phyloP scores from a whole-genome alignment of 495 filamentous ascomycete genomes.

The Neohortaea acidophila region DNA sequence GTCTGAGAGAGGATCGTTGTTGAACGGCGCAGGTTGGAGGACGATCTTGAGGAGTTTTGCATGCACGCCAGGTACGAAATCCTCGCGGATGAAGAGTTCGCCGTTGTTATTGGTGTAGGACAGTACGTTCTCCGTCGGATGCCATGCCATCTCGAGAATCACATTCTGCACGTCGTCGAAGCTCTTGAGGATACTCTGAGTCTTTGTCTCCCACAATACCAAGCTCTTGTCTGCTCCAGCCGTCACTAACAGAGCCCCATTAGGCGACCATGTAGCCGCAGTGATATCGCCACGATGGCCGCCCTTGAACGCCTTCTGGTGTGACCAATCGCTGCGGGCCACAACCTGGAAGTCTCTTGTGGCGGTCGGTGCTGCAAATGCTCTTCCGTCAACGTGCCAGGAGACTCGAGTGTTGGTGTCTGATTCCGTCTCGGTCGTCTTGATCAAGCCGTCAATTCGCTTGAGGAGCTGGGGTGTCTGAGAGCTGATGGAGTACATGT shows the following conservation, averaged over 20 bases:
- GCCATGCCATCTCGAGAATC: constrained; percentile 78
- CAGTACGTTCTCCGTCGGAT: constrained; percentile 70
- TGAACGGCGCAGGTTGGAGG: constrained; percentile 67
- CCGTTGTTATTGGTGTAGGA: constrained; percentile 86
- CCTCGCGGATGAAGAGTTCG: constrained; percentile 73
- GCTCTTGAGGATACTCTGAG: constrained; percentile 55
- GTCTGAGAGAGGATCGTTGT: constrained; percentile 62
- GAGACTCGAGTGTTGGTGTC: constrained; percentile 60
- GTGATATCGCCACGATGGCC: constrained; percentile 81
- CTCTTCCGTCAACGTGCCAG: constrained; percentile 92
- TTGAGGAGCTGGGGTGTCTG: constrained; percentile 67
- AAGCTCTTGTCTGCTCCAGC: constrained; percentile 72
- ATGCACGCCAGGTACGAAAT: constrained; percentile 58
- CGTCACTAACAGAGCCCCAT: constrained; percentile 72
- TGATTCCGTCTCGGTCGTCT: constrained; percentile 57
- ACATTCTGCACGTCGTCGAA: constrained; percentile 37
- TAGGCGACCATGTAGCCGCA: constrained; percentile 80
- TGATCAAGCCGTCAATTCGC: constrained; percentile 76
- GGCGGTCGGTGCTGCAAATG: constrained; percentile 71
- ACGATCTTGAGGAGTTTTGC: constrained; percentile 41
- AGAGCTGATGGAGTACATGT: constrained; percentile 69
- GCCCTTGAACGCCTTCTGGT: constrained; percentile 56
- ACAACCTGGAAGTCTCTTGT: constrained; percentile 76
- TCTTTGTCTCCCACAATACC: constrained; percentile 76
- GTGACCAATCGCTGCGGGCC: constrained; percentile 73